These are phyloP conservation scores for Citrus cavaleriei DNA, from an alignment of 345 rosid species.

Conservation along the genomic window DNA sequence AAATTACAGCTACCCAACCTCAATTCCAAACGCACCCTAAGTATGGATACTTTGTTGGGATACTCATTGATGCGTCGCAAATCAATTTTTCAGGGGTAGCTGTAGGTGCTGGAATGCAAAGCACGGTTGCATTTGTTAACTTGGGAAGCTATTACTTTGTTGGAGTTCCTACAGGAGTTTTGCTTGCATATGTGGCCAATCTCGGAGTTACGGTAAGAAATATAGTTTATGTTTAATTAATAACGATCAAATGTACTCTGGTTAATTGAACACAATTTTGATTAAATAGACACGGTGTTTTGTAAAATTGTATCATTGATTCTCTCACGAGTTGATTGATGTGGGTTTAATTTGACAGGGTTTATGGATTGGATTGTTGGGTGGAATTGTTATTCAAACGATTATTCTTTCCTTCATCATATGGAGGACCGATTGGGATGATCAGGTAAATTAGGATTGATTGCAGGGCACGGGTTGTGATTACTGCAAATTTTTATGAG, in stretches of 20 bases:
- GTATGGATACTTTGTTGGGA: too few relatives aligned
- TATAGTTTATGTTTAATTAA: not conserved
- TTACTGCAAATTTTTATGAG: not conserved
- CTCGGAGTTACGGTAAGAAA: not conserved
- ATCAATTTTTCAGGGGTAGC: conserved; percentile 20
- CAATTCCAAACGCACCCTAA: too few relatives aligned
- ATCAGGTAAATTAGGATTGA: conserved; percentile 13
- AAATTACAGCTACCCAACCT: accelerated
- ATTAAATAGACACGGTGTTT: too few relatives aligned
- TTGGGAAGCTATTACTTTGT: conserved; percentile 27
- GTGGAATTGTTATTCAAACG: conserved; percentile 27
- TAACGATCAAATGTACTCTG: not conserved
- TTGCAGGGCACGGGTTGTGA: not conserved
- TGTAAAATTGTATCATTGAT: too few relatives aligned
- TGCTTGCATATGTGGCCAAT: conserved; percentile 10
- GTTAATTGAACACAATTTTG: too few relatives aligned
- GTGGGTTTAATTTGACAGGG: conserved; percentile 14
- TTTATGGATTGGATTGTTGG: conserved; percentile 33
- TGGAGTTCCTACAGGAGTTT: conserved; percentile 24
- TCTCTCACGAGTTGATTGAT: too few relatives aligned
- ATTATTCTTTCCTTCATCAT: conserved; percentile 16
- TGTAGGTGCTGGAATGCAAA: conserved; percentile 30
- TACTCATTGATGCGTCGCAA: too few relatives aligned
- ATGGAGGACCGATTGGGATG: conserved; percentile 32
- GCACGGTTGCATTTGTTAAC: conserved; percentile 29